Conservation (phyloP, 768 basidiomycete species). For the Asterophora parasitica region DNA sequence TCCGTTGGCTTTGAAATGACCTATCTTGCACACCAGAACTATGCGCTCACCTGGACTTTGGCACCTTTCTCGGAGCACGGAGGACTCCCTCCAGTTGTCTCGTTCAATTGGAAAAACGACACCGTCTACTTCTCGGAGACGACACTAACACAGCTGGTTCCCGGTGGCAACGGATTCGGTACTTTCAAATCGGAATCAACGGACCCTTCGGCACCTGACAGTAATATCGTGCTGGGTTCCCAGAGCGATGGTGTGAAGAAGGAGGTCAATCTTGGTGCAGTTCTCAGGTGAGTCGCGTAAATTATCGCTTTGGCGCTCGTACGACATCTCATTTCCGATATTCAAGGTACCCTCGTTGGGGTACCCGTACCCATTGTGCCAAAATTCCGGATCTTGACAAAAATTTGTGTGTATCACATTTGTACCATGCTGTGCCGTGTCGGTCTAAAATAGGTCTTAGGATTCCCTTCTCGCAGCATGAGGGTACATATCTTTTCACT, state of each 20-base stretch:
- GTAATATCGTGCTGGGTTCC: no score
- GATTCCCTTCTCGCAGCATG: no score
- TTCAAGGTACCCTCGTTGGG: constrained; percentile 35
- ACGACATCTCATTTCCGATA: background rate
- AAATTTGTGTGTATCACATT: constrained; percentile 27
- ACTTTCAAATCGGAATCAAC: constrained; percentile 26
- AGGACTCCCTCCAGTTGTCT: constrained; percentile 28
- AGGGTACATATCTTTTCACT: no score
- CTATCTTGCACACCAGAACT: constrained; percentile 21
- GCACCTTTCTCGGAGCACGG: constrained; percentile 32
- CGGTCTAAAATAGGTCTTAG: background rate
- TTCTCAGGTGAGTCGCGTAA: constrained; percentile 21
- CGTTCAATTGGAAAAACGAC: constrained; percentile 28
- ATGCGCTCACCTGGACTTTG: constrained; percentile 33
- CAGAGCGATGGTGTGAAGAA: background rate
- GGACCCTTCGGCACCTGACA: constrained; percentile 10
- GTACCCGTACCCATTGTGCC: constrained; percentile 32
- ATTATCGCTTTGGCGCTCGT: background rate
- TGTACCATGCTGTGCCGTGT: background rate
- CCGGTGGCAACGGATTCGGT: constrained; percentile 34
- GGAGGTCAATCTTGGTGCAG: constrained; percentile 21
- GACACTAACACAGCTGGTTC: constrained; percentile 26
- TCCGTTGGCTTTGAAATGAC: no score
- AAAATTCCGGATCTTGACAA: constrained; percentile 24
- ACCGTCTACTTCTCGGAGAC: constrained; percentile 35